Conservation (phyloP, 2,329 filamentous ascomycete genomes). For the Ilyonectria robusta region DNA sequence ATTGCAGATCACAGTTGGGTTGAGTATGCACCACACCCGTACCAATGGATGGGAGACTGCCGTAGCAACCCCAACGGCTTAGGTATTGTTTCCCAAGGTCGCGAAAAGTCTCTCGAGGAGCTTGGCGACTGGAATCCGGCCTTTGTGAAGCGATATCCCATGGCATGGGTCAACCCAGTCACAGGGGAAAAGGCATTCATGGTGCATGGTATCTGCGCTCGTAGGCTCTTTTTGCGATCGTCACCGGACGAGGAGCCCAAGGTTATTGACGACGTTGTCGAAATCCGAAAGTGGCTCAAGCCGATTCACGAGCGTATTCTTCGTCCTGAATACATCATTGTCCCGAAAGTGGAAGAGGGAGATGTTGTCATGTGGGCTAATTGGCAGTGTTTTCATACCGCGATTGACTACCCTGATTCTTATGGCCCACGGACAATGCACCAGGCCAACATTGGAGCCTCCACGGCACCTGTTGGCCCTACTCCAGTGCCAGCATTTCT, state of each 20-base stretch:
- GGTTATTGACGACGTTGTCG: neutral
- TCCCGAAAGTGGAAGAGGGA: neutral
- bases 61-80: neutral
- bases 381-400: neutral
- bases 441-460: neutral
- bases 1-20: neutral
- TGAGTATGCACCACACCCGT: neutral
- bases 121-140: neutral
- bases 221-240: neutral
- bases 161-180: neutral
- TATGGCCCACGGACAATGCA: neutral
- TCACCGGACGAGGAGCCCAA: neutral
- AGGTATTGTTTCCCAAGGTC: neutral
- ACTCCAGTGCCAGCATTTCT: neutral
- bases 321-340: neutral
- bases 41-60: neutral
- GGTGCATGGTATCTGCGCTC: neutral
- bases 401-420: neutral
- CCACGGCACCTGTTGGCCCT: neutral
- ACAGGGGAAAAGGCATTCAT: neutral
- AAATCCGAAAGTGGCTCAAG: neutral
- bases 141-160: neutral
- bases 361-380: neutral
- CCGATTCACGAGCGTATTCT: neutral
- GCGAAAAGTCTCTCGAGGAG: neutral